A percentile compares a stretch with the other conserved stretches of the same genome.
These are phyloP conservation scores for Cutaneotrichosporon cutaneum DNA, from an alignment of 1,284 basidiomycete genomes.

Conservation along the genomic window DNA sequence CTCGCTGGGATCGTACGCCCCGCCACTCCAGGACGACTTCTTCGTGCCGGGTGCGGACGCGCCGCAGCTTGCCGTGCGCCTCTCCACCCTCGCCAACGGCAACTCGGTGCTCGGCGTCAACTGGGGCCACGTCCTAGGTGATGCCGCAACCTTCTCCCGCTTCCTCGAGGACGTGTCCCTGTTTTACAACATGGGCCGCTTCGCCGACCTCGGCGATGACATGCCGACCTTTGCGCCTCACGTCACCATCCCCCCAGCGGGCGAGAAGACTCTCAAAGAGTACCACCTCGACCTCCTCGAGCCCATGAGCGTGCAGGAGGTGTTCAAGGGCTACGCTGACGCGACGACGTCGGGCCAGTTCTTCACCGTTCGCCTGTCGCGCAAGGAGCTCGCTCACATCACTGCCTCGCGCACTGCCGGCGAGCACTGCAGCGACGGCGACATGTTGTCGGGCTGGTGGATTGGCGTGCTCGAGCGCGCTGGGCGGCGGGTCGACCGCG, in stretches of 20 bases:
- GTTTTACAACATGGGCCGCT: slow-evolving; percentile 28
- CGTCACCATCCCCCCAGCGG: slow-evolving; percentile 21
- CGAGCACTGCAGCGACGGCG: slow-evolving; percentile 25
- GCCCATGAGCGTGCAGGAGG: slow-evolving; percentile 10
- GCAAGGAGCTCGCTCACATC: slow-evolving; percentile 22
- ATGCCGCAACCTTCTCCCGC: slow-evolving; percentile 24
- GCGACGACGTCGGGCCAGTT: slow-evolving; percentile 7
- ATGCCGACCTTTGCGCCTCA: slow-evolving; percentile 26
- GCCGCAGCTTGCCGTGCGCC: slow-evolving; percentile 26
- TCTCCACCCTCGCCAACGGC: slow-evolving; percentile 22
- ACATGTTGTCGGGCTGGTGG: slow-evolving; percentile 34
- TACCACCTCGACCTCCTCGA: slow-evolving; percentile 19
- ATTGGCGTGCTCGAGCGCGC: slow-evolving; percentile 26
- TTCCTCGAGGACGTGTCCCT: slow-evolving; percentile 29
- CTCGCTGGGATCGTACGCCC: slow-evolving; percentile 22
- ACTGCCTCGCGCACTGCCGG: slow-evolving; percentile 11
- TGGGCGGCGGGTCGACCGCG: slow-evolving; percentile 22
- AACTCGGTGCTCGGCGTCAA: slow-evolving; percentile 29
- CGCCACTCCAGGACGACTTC: slow-evolving; percentile 22
- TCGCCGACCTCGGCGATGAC: slow-evolving; percentile 24
- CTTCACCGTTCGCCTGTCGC: slow-evolving; percentile 20
- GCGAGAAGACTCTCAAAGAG: slow-evolving; percentile 14
- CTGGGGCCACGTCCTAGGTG: slow-evolving; percentile 31
- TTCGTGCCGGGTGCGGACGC: slow-evolving; percentile 24
- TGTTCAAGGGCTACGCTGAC: slow-evolving; percentile 20